phyloP scores from a whole-genome alignment of 768 basidiomycete species.

The Guyanaporus albipodus region DNA sequence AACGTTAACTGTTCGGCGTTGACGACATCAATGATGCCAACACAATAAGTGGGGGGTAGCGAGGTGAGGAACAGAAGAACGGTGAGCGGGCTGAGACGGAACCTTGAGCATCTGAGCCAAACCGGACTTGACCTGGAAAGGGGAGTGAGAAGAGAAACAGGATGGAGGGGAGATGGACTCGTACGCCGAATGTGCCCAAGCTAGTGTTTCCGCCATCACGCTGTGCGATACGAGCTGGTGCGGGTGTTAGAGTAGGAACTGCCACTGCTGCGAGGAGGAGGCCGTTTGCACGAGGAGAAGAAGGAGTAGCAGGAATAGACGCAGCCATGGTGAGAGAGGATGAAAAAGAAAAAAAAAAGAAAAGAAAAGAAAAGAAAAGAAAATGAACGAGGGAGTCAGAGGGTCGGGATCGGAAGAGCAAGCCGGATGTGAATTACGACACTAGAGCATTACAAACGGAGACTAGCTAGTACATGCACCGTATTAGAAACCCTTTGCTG shows the following conservation, averaged over 20 bases:
- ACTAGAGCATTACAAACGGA: too few species aligned
- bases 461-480: too few species aligned
- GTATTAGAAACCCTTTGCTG: constrained; percentile 56
- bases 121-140: constrained; percentile 86
- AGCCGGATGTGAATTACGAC: too few species aligned
- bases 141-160: background rate
- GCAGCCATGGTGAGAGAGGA: constrained; percentile 9
- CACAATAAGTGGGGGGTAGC: too few species aligned
- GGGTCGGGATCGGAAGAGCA: constrained; percentile 8
- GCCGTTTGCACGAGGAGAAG: constrained; percentile 3
- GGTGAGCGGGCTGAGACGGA: constrained; percentile 2
- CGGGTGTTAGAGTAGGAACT: constrained; percentile 7
- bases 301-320: constrained; percentile 3
- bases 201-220: constrained; percentile 53
- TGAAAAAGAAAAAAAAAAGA: background rate
- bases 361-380: background rate
- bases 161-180: constrained; percentile 10
- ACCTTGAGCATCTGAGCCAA: constrained; percentile 97
- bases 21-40: constrained; percentile 91
- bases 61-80: background rate
- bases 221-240: constrained; percentile 50
- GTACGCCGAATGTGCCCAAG: constrained; percentile 69
- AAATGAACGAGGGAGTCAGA: too few species aligned
- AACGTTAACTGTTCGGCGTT: constrained; percentile 61
- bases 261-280: background rate